Conservation (phyloP, 768 basidiomycete genomes). For the Collybiopsis confluens region DNA sequence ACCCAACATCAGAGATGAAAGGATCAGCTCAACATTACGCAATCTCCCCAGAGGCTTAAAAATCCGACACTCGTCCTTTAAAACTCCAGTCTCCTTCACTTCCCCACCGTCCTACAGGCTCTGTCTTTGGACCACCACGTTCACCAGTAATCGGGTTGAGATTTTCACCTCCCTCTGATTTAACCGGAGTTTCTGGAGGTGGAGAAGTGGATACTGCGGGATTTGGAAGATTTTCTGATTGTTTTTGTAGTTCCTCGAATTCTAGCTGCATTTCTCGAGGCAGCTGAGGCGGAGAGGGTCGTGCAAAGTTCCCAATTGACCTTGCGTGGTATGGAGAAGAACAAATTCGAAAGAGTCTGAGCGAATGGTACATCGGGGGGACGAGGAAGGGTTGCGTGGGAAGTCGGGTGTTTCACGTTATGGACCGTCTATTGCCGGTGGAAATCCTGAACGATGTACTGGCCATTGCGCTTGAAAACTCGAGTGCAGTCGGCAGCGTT, state of each 20-base stretch:
- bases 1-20: no score
- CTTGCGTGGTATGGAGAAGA: not conserved
- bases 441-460: slow-evolving; percentile 4
- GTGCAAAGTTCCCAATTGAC: slow-evolving; percentile 12
- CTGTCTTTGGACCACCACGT: slow-evolving; percentile 80
- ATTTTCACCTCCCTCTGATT: slow-evolving; percentile 67
- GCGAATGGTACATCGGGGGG: no score
- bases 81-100: slow-evolving; percentile 83
- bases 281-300: slow-evolving; percentile 73
- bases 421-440: not conserved
- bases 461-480: not conserved
- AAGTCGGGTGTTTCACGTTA: not conserved
- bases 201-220: slow-evolving; percentile 39
- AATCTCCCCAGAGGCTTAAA: slow-evolving; percentile 41
- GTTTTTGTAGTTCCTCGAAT: slow-evolving; percentile 77
- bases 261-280: slow-evolving; percentile 75
- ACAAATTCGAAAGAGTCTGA: no score
- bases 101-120: slow-evolving; percentile 65
- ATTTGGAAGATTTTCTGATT: slow-evolving; percentile 46
- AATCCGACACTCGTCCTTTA: slow-evolving; percentile 86
- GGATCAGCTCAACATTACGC: no score
- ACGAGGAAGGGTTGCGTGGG: no score
- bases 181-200: slow-evolving; percentile 69
- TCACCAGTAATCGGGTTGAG: slow-evolving; percentile 82
- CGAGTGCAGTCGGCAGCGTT: slow-evolving; percentile 10